phyloP scores from a whole-genome alignment of 768 basidiomycete species.

The Trametes maxima region DNA sequence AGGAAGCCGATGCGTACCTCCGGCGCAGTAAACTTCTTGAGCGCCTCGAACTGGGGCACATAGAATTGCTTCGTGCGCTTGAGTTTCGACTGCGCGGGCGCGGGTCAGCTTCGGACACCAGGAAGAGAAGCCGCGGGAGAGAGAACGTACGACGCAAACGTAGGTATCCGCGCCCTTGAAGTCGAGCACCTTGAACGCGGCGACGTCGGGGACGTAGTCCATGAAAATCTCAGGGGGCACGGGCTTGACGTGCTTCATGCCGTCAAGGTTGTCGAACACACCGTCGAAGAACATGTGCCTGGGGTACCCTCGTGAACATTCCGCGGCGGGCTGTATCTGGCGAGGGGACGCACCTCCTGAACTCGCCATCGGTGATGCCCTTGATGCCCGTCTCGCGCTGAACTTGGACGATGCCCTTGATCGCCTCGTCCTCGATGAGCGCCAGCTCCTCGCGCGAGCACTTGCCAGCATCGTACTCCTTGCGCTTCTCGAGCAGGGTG shows the following conservation, averaged over 20 bases:
- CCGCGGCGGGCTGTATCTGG: neutral
- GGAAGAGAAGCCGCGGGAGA: neutral
- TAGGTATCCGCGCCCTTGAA: constrained; percentile 38
- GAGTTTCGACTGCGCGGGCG: constrained; percentile 56
- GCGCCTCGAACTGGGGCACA: constrained; percentile 60
- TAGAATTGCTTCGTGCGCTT: constrained; percentile 64
- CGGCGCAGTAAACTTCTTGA: constrained; percentile 57
- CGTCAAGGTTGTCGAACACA: constrained; percentile 66
- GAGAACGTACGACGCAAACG: constrained; percentile 30
- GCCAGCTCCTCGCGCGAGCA: constrained; percentile 47
- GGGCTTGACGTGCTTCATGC: constrained; percentile 54
- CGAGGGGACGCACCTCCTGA: constrained; percentile 31
- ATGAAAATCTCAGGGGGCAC: constrained; percentile 16
- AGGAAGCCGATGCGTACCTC: constrained; percentile 41
- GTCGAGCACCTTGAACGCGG: constrained; percentile 35
- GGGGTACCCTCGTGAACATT: neutral
- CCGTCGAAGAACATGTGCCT: constrained; percentile 66
- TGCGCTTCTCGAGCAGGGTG: constrained; percentile 50
- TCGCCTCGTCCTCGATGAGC: constrained; percentile 53
- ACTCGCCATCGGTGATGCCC: constrained; percentile 67
- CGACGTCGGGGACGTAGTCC: constrained; percentile 39
- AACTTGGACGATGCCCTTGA: constrained; percentile 52
- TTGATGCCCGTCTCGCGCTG: constrained; percentile 59
- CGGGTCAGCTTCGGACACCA: neutral
- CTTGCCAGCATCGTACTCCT: constrained; percentile 44